Base-by-base conservation (phyloP, 805 yeast species). In the Limtongia smithiae region DNA sequence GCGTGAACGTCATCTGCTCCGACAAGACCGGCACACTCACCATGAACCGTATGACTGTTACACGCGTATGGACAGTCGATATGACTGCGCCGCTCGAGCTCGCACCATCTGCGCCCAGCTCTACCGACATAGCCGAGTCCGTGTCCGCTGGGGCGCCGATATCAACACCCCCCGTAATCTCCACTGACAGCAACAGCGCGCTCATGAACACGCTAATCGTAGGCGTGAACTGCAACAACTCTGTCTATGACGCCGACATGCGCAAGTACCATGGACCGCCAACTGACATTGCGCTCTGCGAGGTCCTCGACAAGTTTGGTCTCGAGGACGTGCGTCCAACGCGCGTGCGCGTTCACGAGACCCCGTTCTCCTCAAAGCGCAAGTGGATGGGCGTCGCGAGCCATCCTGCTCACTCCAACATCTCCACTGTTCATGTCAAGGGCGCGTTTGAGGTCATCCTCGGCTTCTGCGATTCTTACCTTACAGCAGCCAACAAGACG, bases 211-310 rank as follows among this genome's bases (percentile, higher is more conserved):
- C 87, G 12, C 88, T 96, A 95, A 74, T 93, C 11, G 71, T 80
- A 41, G 91, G 81, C 60, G 62, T 63, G 59, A 65, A 64, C 34
- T 71, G 74, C 58, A 70, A 57, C 37, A 57, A 56, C 42, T 48
- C 56, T 4, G 46, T 47, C 32, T 49, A 20, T 20, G 54, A 31
- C 32, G 46, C 43, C 5, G 50, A 44, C 8, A 50, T 50, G 24
- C 51, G 43, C n/a, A 51, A 50, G 32, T 41, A 38, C 15, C 54
- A 47, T 33, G 98, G 98, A 24, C 93, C 91, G 67, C 95, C 98
- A 34, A 88, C 96, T 12, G 98, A 93, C 69, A 81, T 90, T 59
- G 97, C 98, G 0, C 72, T 93, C 37, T 72, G 89, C 48, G 96
- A 87, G 66, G 78, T 80, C 30, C 71, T 89, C 48, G 71, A 79